These are phyloP conservation scores for Hippophae rhamnoides DNA, from an alignment of 306 rosid genomes.

Conservation along the genomic window DNA sequence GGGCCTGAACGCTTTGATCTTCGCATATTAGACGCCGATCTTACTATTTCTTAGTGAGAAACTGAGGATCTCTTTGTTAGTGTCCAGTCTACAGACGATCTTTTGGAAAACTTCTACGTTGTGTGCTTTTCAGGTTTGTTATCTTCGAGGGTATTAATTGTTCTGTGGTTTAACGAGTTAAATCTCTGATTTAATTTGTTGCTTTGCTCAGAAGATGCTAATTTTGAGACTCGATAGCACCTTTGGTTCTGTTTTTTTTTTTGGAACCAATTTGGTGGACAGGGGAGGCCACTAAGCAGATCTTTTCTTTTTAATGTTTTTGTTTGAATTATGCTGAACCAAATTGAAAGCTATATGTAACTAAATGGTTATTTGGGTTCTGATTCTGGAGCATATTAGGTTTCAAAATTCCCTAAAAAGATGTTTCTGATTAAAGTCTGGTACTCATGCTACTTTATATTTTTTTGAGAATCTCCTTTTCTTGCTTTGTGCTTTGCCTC, in stretches of 20 bases:
- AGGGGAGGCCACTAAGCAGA: too few species aligned
- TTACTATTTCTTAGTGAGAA: constrained; percentile 16
- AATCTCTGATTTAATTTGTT: not conserved
- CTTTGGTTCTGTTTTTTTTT: not conserved
- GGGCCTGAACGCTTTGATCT: constrained; percentile 25
- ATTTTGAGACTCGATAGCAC: not conserved
- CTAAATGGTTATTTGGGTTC: constrained; percentile 11
- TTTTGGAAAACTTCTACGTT: constrained; percentile 11
- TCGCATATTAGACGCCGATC: constrained; percentile 22
- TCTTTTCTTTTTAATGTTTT: constrained; percentile 7
- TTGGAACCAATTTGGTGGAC: not conserved
- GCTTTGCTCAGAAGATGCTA: not conserved
- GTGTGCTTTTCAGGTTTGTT: constrained; percentile 22
- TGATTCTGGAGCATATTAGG: constrained; percentile 12
- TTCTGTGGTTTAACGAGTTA: not conserved
- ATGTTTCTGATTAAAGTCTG: constrained; percentile 43
- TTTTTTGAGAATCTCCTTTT: constrained; percentile 50
- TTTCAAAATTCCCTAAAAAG: constrained; percentile 29
- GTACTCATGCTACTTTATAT: constrained; percentile 44
- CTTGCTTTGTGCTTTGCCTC: constrained; percentile 59
- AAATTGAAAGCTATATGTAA: constrained; percentile 17
- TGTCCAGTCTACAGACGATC: constrained; percentile 13
- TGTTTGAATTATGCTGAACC: constrained; percentile 12
- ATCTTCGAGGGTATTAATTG: constrained; percentile 1
- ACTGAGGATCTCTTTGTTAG: constrained; percentile 16